phyloP scores from a whole-genome alignment of 805 yeast genomes.

The Priceomyces haplophilus region DNA sequence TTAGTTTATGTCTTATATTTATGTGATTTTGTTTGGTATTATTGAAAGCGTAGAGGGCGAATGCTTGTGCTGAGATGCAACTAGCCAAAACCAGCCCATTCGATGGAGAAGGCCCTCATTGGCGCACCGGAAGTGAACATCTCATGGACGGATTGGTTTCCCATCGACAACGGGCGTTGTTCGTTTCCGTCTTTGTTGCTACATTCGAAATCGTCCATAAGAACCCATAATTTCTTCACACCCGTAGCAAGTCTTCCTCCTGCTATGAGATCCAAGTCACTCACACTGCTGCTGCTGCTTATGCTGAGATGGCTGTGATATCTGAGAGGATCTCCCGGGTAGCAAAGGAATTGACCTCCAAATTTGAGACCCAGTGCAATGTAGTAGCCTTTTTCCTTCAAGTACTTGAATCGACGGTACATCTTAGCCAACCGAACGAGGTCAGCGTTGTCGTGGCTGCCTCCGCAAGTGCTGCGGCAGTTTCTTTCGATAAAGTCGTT shows the following conservation, averaged over 20 bases:
- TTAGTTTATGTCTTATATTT: too few relatives aligned
- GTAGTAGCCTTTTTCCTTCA: constrained; percentile 47
- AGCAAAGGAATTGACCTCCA: constrained; percentile 85
- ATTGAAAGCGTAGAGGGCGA: too few relatives aligned
- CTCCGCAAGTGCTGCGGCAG: too few relatives aligned
- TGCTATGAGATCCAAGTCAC: constrained; percentile 58
- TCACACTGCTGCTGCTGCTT: constrained; percentile 43
- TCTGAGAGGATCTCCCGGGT: constrained; percentile 92
- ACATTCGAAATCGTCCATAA: constrained; percentile 36
- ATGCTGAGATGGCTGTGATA: constrained; percentile 86
- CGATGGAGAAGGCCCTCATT: constrained; percentile 63
- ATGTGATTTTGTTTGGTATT: too few relatives aligned
- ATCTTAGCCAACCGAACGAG: constrained; percentile 4
- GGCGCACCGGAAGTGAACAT: constrained; percentile 15
- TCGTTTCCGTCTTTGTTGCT: constrained; percentile 9
- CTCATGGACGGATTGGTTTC: constrained; percentile 6
- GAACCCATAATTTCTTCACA: constrained; percentile 81
- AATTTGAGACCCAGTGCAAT: constrained; percentile 85
- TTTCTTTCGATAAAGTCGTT: constrained; percentile 3
- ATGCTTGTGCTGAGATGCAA: too few relatives aligned
- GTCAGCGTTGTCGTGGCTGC: too few relatives aligned
- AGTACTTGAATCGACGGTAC: constrained; percentile 29
- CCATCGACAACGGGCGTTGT: constrained; percentile 11
- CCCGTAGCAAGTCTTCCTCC: constrained; percentile 93
- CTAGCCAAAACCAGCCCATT: constrained; percentile 96